A percentile compares a stretch with the other conserved stretches of the same genome.
These are phyloP conservation scores for Volutella citrinella DNA, from an alignment of 2,329 filamentous ascomycete species.

Conservation along the genomic window DNA sequence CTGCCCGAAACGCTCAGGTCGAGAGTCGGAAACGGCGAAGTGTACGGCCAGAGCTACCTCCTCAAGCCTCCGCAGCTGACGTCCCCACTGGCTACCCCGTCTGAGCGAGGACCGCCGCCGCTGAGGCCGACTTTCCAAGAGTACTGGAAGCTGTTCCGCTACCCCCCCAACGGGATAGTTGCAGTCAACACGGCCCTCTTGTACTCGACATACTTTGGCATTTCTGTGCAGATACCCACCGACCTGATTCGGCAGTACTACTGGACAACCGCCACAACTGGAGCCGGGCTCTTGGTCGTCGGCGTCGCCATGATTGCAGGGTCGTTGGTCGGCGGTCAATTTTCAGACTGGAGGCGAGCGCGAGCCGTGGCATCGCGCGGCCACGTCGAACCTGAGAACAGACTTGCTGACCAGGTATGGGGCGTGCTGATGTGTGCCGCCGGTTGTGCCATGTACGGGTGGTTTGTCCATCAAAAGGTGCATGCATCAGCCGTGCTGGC, in stretches of 20 bases:
- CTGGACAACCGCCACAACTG: constrained; percentile 31
- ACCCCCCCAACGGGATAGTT: constrained; percentile 31
- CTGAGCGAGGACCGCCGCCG: constrained; percentile 23
- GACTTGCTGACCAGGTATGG: constrained; percentile 37
- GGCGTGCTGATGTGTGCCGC: constrained; percentile 35
- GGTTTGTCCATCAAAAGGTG: constrained; percentile 29
- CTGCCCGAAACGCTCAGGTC: constrained; percentile 45
- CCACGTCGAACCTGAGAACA: constrained; percentile 33
- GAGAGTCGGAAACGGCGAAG: constrained; percentile 40
- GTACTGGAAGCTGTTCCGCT: constrained; percentile 28
- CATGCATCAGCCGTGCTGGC: constrained; percentile 28
- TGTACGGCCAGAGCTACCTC: constrained; percentile 19
- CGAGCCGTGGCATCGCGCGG: constrained; percentile 9
- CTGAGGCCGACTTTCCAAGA: constrained; percentile 25
- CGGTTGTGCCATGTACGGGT: constrained; percentile 39
- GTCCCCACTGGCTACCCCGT: constrained; percentile 20
- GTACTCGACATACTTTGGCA: constrained; percentile 31
- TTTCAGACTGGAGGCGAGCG: constrained; percentile 34
- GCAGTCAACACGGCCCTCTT: constrained; percentile 32
- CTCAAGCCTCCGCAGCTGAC: constrained; percentile 19
- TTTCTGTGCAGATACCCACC: constrained; percentile 28
- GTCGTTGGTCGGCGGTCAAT: constrained; percentile 34
- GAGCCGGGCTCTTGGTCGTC: constrained; percentile 33
- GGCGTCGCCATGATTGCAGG: constrained; percentile 26
- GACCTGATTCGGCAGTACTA: constrained; percentile 30